These are phyloP conservation scores for Aspergillus spinulosporus DNA, from an alignment of 2,329 filamentous ascomycete species.

Conservation along the genomic window DNA sequence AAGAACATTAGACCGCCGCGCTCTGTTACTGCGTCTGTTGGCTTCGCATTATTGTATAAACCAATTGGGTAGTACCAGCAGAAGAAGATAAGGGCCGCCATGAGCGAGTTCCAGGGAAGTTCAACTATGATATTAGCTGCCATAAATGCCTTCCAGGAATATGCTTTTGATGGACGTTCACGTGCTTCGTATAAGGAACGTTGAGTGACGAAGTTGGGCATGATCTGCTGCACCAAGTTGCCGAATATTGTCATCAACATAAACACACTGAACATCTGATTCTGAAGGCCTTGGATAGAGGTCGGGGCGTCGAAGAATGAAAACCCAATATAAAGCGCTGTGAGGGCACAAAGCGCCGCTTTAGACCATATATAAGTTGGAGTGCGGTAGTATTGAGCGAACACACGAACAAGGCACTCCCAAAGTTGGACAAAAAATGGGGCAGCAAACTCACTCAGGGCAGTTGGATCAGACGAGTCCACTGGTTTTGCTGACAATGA, in stretches of 20 bases:
- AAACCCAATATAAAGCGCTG: conserved; percentile 84
- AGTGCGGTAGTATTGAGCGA: conserved; percentile 89
- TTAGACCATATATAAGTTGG: conserved; percentile 89
- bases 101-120: conserved; percentile 65
- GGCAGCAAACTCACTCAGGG: conserved; percentile 60
- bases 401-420: conserved; percentile 72
- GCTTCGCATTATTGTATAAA: conserved; percentile 45
- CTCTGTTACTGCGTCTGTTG: conserved; percentile 44
- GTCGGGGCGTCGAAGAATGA: conserved; percentile 75
- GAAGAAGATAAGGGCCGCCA: conserved; percentile 62
- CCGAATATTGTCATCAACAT: conserved; percentile 81
- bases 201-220: conserved; percentile 61
- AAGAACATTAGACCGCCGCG: conserved; percentile 67
- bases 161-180: conserved; percentile 66
- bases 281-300: conserved; percentile 77
- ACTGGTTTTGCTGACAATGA: conserved; percentile 6
- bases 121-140: conserved; percentile 71
- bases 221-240: conserved; percentile 54
- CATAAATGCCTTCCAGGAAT: conserved; percentile 73
- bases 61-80: conserved; percentile 68
- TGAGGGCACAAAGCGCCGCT: conserved; percentile 63
- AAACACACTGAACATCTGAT: conserved; percentile 90
- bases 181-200: conserved; percentile 61
- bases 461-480: conserved; percentile 6
- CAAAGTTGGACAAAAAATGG: conserved; percentile 66